Evolutionary conservation across 2,329 filamentous ascomycete genomes (phyloP).

Genomic region (Calonectria fujianensis): DNA sequence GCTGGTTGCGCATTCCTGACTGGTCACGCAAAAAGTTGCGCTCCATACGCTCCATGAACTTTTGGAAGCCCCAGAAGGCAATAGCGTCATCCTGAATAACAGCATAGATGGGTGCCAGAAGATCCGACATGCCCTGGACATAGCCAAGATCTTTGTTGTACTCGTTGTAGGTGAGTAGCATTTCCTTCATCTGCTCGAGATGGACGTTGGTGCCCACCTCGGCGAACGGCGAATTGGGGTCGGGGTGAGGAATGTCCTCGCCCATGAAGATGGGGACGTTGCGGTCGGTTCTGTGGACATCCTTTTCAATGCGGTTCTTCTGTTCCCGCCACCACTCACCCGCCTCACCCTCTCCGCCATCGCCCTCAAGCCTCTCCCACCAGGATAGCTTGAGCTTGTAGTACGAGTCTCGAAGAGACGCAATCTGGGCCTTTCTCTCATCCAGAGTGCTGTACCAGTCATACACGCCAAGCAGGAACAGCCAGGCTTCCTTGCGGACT

Average conservation of each 20-base stretch:
- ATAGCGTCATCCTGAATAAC: conserved; percentile 98
- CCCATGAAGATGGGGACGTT: conserved; percentile 96
- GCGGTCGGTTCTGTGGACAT: conserved; percentile 97
- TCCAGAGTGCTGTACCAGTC: conserved; percentile 94
- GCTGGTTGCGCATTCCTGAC: conserved; percentile 94
- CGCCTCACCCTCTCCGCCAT: conserved; percentile 85
- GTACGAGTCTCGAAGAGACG: conserved; percentile 93
- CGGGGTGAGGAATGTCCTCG: conserved; percentile 96
- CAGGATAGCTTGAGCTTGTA: conserved; percentile 94
- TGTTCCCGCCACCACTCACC: conserved; percentile 99
- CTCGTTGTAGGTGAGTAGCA: conserved; percentile 98
- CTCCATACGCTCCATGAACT: conserved; percentile 99
- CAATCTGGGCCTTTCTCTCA: conserved; percentile 88
- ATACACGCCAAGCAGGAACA: conserved; percentile 93
- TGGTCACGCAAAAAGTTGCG: conserved; percentile 97
- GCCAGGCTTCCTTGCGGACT: conserved; percentile 96
- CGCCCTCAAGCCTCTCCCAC: conserved; percentile 95
- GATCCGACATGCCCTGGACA: conserved; percentile 98
- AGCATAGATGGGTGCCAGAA: conserved; percentile 96
- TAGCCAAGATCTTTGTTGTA: conserved; percentile 97
- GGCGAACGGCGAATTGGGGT: conserved; percentile 95
- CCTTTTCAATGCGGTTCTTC: conserved; percentile 95
- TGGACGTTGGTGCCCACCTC: conserved; percentile 96
- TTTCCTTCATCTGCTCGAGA: conserved; percentile 98
- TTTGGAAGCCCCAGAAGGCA: conserved; percentile 96